Evolutionary conservation across 2,329 filamentous ascomycete genomes (phyloP).

Genomic region (Endoconidiophora laricicola): DNA sequence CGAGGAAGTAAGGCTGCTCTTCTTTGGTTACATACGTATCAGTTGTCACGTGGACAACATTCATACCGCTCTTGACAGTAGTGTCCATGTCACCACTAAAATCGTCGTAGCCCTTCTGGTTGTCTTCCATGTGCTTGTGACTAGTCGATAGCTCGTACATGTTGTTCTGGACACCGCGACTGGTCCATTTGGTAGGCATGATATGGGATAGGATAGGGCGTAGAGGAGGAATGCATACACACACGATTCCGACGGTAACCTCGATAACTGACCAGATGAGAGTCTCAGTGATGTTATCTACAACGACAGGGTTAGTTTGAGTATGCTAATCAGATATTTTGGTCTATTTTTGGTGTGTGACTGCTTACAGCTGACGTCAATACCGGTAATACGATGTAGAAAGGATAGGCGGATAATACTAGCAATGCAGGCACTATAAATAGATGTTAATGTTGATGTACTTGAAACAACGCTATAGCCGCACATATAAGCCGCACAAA

Average conservation of each 20-base stretch:
- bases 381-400: slow-evolving; percentile 15
- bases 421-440: slow-evolving; percentile 17
- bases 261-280: slow-evolving; percentile 21
- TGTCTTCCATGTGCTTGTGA: not conserved
- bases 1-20: not conserved
- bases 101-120: not conserved
- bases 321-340: not conserved
- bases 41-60: slow-evolving; percentile 8
- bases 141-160: slow-evolving; percentile 6
- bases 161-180: not conserved
- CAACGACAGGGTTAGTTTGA: not conserved
- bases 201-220: slow-evolving; percentile 15
- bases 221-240: slow-evolving; percentile 21
- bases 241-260: slow-evolving; percentile 20
- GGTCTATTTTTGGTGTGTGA: not conserved
- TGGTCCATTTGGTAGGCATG: slow-evolving; percentile 4
- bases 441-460: not conserved
- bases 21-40: slow-evolving; percentile 6
- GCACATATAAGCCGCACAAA: slow-evolving; percentile 16
- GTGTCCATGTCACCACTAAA: not conserved
- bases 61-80: slow-evolving; percentile 2
- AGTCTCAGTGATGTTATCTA: slow-evolving; percentile 18
- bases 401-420: slow-evolving; percentile 17
- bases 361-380: slow-evolving; percentile 19
- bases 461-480: not conserved